Conservation (phyloP, 2,329 filamentous ascomycete genomes). For the Myriosclerotinia curreyana region DNA sequence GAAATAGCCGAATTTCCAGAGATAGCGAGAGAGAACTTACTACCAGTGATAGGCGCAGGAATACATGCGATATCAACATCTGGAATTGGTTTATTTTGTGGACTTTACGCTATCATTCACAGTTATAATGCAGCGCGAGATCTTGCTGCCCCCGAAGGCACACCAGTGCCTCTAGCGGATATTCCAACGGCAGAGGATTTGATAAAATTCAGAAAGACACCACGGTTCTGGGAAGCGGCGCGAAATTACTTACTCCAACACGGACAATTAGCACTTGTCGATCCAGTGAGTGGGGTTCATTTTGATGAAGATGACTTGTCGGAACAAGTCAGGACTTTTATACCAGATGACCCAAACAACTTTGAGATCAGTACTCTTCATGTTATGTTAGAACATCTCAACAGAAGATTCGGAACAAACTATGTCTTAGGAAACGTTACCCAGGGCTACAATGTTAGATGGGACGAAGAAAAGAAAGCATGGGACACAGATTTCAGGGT, state of each 20-base stretch:
- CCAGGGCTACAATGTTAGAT: background rate
- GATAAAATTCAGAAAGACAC: background rate
- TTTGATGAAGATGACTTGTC: background rate
- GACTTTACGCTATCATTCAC: background rate
- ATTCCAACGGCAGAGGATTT: background rate
- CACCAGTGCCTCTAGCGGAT: background rate
- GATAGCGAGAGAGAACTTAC: background rate
- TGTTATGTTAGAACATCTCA: background rate
- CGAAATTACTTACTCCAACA: background rate
- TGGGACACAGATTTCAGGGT: background rate
- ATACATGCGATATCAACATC: background rate
- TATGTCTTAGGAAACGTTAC: background rate
- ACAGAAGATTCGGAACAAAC: background rate
- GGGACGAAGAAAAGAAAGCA: background rate
- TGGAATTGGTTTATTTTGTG: background rate
- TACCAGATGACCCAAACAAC: background rate
- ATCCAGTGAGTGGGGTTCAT: background rate
- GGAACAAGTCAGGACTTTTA: background rate
- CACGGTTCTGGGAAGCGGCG: background rate
- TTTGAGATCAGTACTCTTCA: background rate
- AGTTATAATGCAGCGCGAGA: background rate
- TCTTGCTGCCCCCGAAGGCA: background rate
- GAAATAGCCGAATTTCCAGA: accelerated
- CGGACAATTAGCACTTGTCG: background rate
- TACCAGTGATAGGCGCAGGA: background rate